Percentiles rank a stretch among this genome's conserved stretches.
phyloP scores from a whole-genome alignment of 2,329 filamentous ascomycete genomes.

The Malbranchea cinnamomea region DNA sequence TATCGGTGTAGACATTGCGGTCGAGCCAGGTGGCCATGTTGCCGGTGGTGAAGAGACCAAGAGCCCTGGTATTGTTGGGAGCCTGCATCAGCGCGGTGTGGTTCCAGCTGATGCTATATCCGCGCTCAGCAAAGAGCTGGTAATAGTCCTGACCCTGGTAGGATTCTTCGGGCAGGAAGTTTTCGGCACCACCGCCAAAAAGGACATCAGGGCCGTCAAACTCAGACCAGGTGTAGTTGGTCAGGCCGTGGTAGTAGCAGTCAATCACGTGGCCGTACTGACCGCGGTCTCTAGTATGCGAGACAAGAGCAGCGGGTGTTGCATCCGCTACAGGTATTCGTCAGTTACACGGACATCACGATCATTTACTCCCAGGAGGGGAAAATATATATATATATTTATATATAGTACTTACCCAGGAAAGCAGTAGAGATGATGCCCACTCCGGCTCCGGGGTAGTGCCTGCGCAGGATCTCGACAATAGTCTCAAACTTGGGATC shows the following conservation, averaged over 20 bases:
- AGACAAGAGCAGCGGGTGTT: slow-evolving; percentile 59
- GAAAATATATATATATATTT: background rate
- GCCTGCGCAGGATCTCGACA: slow-evolving; percentile 52
- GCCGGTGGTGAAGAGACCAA: slow-evolving; percentile 62
- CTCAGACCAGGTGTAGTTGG: slow-evolving; percentile 69
- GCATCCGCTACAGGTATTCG: slow-evolving; percentile 50
- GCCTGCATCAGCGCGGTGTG: slow-evolving; percentile 52
- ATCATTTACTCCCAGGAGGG: background rate
- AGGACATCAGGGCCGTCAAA: slow-evolving; percentile 63
- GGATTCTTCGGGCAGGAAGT: slow-evolving; percentile 55
- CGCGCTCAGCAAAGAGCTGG: slow-evolving; percentile 52
- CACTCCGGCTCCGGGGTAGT: slow-evolving; percentile 43
- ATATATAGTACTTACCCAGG: slow-evolving; percentile 13
- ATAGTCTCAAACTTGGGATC: slow-evolving; percentile 81
- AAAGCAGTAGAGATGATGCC: slow-evolving; percentile 66
- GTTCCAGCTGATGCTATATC: slow-evolving; percentile 59
- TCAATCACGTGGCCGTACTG: slow-evolving; percentile 61
- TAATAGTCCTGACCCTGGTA: slow-evolving; percentile 61
- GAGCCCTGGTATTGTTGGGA: slow-evolving; percentile 45
- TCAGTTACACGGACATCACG: slow-evolving; percentile 2
- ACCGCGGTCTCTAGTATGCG: slow-evolving; percentile 56
- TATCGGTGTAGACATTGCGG: slow-evolving; percentile 62
- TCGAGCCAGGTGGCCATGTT: slow-evolving; percentile 78
- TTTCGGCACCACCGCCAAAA: slow-evolving; percentile 69
- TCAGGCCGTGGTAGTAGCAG: slow-evolving; percentile 58